Evolutionary conservation across 768 basidiomycete species (phyloP), one percentile per base, ranked within the genome.

Genomic region (Rubroboletus satanas): DNA sequence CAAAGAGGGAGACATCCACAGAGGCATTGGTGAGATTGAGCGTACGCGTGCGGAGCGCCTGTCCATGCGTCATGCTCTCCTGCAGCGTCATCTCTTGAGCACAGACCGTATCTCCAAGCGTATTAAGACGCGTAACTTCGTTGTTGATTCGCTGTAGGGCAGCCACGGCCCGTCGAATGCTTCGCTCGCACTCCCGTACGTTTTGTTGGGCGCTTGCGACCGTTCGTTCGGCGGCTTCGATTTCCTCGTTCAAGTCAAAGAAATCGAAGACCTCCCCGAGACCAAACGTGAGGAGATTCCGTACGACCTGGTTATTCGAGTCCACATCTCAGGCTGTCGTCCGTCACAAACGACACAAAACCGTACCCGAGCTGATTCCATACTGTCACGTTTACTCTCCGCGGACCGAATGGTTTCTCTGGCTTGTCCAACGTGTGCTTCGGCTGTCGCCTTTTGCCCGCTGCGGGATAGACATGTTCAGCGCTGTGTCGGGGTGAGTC

Each of bases 211-310:
- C 59, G 11, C 37, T 51, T 3, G 55, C 31, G 36, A 62, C n/a
- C 15, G 33, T 57, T 32, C 60, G 49, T 28, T 51, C 49, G 2
- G 59, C 48, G 1, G 12, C 15, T 10, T 50, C 51, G 9, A 62
- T 57, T 14, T 61, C 60, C 39, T 57, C 51, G 31, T 61, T 62
- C 42, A 61, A 17, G 45, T 62, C 55, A 21, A 61, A 61, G 48
- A 57, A 23, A 29, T 61, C 60, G 10, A 61, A 62, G 18, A 38
- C 42, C 15, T 61, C 59, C 5, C 60, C 60, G 8, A 61, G 21
- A 32, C 60, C 60, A 37, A 61, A 18, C 12, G 60, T 61, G 21
- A 61, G 9, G 5, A 61, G 1, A 29, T 61, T 61, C 4, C 59
- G 60, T 4, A 61, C 51, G 33, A 53, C 47, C 60, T 62, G 31